Evolutionary conservation across 352 stramenopile species (phyloP).

Genomic region (Achlya hypogyna): DNA sequence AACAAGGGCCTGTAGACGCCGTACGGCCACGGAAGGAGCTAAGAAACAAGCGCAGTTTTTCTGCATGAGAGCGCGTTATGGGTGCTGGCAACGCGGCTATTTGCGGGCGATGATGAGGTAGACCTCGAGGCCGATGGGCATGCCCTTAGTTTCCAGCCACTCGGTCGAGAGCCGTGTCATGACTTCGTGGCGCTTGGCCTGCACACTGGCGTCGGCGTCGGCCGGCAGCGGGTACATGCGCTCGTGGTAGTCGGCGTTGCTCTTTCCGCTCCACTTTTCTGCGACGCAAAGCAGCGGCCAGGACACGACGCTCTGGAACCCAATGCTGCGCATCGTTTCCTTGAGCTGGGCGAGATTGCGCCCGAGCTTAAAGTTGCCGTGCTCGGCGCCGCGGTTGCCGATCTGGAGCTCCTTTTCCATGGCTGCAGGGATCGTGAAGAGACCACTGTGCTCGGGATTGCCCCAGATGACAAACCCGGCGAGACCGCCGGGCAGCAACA

Average conservation of each 20-base stretch:
- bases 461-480: slow-evolving; percentile 54
- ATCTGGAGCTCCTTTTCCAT: slow-evolving; percentile 29
- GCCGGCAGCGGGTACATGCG: slow-evolving; percentile 21
- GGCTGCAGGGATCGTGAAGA: slow-evolving; percentile 25
- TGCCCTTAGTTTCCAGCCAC: slow-evolving; percentile 35
- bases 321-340: slow-evolving; percentile 24
- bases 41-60: no score
- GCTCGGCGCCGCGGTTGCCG: slow-evolving; percentile 23
- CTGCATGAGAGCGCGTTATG: not conserved
- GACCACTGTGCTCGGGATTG: slow-evolving; percentile 30
- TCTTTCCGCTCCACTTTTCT: slow-evolving; percentile 38
- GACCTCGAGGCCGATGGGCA: slow-evolving; percentile 44
- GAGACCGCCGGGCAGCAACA: slow-evolving; percentile 30
- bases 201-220: slow-evolving; percentile 21
- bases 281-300: slow-evolving; percentile 42
- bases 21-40: not conserved
- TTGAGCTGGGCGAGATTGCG: slow-evolving; percentile 34
- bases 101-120: slow-evolving; percentile 41
- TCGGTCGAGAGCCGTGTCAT: slow-evolving; percentile 35
- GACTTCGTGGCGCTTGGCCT: slow-evolving; percentile 24
- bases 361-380: slow-evolving; percentile 40
- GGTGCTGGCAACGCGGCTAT: not conserved
- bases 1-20: slow-evolving; percentile 67
- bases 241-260: slow-evolving; percentile 34
- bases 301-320: slow-evolving; percentile 32